Conservation (phyloP, 164 flowering plant genomes). For the Vitis rotundifolia region DNA sequence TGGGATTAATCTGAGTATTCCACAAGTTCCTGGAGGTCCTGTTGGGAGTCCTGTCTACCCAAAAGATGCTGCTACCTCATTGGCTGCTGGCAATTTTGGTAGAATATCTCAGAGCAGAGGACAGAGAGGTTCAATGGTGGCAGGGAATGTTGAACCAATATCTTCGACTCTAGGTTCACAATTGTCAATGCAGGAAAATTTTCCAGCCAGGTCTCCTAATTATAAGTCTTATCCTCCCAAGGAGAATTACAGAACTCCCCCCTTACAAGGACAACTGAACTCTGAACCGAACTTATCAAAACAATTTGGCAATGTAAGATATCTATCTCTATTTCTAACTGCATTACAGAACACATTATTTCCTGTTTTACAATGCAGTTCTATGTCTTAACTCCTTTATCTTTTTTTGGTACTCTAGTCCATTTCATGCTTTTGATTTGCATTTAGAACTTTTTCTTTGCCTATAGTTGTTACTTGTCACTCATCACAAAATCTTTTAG, state of each 20-base stretch:
- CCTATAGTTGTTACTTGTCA: too few species aligned
- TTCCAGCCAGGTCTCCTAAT: slow-evolving; percentile 26
- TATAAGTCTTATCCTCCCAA: slow-evolving; percentile 22
- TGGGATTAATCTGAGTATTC: slow-evolving; percentile 11
- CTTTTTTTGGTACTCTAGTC: neutral
- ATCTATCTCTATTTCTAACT: slow-evolving; percentile 1
- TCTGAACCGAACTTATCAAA: slow-evolving; percentile 54
- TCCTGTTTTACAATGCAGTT: neutral
- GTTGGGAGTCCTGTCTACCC: slow-evolving; percentile 18
- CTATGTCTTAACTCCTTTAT: neutral
- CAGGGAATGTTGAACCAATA: slow-evolving; percentile 33
- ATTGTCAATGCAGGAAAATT: slow-evolving; percentile 25
- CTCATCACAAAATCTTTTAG: too few species aligned
- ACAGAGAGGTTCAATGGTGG: slow-evolving; percentile 26
- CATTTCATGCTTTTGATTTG: too few species aligned
- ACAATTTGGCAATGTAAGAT: slow-evolving; percentile 62
- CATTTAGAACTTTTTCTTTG: too few species aligned
- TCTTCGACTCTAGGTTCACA: slow-evolving; percentile 38
- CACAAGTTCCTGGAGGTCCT: slow-evolving; percentile 20
- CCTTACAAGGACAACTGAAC: slow-evolving; percentile 21
- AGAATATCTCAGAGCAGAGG: slow-evolving; percentile 23
- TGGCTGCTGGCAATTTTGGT: slow-evolving; percentile 21
- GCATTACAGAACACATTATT: slow-evolving; percentile 1
- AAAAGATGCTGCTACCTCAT: slow-evolving; percentile 20
- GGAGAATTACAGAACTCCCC: slow-evolving; percentile 23